phyloP scores from a whole-genome alignment of 2,329 filamentous ascomycete genomes.

The Rutstroemia sp. region DNA sequence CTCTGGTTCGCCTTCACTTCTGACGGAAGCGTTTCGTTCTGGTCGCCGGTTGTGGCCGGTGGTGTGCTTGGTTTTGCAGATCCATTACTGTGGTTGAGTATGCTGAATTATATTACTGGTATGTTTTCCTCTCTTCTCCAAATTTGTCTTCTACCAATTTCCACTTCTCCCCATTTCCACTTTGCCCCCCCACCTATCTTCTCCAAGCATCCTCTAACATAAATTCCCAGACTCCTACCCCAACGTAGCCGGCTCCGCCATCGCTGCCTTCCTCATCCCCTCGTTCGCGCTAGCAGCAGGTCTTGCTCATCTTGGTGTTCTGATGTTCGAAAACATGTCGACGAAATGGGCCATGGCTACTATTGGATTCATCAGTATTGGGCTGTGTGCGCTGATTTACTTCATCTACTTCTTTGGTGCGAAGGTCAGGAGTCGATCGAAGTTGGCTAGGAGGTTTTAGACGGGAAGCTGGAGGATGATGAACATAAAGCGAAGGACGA shows the following conservation, averaged over 20 bases:
- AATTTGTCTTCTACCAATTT: no score
- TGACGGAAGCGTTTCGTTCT: constrained; percentile 33
- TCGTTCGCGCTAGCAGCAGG: constrained; percentile 35
- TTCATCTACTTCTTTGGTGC: constrained; percentile 32
- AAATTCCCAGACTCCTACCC: constrained; percentile 31
- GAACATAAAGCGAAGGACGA: no score
- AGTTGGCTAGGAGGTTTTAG: constrained; percentile 3
- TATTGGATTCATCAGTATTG: constrained; percentile 34
- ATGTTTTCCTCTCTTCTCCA: neutral
- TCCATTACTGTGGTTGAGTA: constrained; percentile 36
- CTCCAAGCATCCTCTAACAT: neutral
- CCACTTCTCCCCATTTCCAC: no score
- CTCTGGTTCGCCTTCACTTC: constrained; percentile 38
- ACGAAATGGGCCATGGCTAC: constrained; percentile 36
- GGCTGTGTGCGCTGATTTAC: constrained; percentile 34
- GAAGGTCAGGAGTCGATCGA: constrained; percentile 1
- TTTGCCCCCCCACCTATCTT: neutral
- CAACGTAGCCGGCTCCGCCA: constrained; percentile 34
- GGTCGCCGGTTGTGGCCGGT: constrained; percentile 35
- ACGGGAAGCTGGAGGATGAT: neutral
- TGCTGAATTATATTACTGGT: constrained; percentile 33
- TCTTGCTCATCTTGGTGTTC: constrained; percentile 33
- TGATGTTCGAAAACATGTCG: constrained; percentile 30
- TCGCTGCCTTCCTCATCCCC: constrained; percentile 37
- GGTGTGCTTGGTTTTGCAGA: constrained; percentile 35